Conservation (phyloP, 108 stramenopile species). For the Nannochloropsis salina region DNA sequence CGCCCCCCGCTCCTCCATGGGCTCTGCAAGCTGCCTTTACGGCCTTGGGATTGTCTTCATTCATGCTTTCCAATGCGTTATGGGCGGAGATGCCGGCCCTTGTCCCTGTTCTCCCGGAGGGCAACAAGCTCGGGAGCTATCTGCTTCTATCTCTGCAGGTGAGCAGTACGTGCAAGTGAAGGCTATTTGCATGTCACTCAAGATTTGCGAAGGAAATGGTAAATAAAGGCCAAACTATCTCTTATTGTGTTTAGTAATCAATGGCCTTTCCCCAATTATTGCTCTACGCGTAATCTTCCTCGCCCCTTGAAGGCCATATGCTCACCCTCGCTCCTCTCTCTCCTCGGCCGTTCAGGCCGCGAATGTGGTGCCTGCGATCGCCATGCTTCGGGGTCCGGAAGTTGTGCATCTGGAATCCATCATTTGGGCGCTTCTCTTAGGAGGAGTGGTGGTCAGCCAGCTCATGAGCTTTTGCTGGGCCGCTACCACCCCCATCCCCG, state of each 20-base stretch:
- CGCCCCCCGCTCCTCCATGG: background rate
- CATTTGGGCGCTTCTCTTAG: background rate
- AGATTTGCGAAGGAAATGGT: too few relatives aligned
- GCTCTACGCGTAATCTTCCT: too few relatives aligned
- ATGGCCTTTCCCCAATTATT: too few relatives aligned
- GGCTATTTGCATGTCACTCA: too few relatives aligned
- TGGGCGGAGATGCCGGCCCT: conserved; percentile 8
- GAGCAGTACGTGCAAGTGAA: background rate
- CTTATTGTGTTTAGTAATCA: too few relatives aligned
- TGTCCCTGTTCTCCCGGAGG: background rate
- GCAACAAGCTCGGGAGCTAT: conserved; percentile 7
- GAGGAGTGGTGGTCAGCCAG: background rate
- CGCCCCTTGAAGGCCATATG: too few relatives aligned
- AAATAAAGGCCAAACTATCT: too few relatives aligned
- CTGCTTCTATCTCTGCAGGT: background rate
- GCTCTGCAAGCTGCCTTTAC: background rate
- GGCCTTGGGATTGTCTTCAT: background rate
- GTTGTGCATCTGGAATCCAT: conserved; percentile 1
- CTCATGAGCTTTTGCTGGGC: conserved; percentile 17
- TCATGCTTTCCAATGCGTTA: background rate
- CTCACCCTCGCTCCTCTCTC: background rate
- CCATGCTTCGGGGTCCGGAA: conserved; percentile 4
- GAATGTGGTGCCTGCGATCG: background rate
- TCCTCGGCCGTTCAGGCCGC: background rate
- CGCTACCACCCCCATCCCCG: background rate